phyloP scores from a whole-genome alignment of 106 monocot species.

The Platanthera zijinensis region DNA sequence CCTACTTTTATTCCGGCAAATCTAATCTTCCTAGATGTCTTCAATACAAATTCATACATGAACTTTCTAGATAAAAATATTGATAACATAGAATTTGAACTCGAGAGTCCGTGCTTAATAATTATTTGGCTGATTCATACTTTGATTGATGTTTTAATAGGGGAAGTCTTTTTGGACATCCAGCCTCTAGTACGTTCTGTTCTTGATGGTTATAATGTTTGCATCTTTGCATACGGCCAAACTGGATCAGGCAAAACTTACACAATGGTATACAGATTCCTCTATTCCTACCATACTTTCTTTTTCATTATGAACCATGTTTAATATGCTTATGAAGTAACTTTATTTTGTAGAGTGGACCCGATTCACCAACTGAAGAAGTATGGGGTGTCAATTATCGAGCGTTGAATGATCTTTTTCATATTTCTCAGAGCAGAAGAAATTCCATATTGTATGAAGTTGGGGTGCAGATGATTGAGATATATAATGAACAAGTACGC shows the following conservation, averaged over 20 bases:
- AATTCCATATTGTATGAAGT: conserved; percentile 43
- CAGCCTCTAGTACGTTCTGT: conserved; percentile 55
- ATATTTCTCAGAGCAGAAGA: conserved; percentile 43
- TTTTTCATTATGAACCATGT: neutral
- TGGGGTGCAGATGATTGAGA: conserved; percentile 79
- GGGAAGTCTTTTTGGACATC: conserved; percentile 59
- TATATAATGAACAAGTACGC: conserved; percentile 81
- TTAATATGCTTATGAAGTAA: neutral
- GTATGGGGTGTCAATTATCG: conserved; percentile 73
- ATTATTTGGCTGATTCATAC: neutral
- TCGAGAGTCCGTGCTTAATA: neutral
- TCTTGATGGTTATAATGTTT: conserved; percentile 76
- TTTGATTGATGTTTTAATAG: conserved; percentile 22
- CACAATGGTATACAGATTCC: conserved; percentile 48
- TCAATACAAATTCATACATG: neutral
- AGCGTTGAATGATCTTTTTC: conserved; percentile 74
- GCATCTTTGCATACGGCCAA: conserved; percentile 87
- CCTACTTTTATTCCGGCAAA: conserved; percentile 5
- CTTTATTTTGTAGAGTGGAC: conserved; percentile 35
- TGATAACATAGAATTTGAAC: neutral
- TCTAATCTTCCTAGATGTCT: neutral
- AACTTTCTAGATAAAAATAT: neutral
- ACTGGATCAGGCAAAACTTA: conserved; percentile 94
- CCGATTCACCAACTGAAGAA: conserved; percentile 39
- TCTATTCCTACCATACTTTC: neutral